phyloP scores from a whole-genome alignment of 2,329 filamentous ascomycete genomes.

The Venturia carpophila region DNA sequence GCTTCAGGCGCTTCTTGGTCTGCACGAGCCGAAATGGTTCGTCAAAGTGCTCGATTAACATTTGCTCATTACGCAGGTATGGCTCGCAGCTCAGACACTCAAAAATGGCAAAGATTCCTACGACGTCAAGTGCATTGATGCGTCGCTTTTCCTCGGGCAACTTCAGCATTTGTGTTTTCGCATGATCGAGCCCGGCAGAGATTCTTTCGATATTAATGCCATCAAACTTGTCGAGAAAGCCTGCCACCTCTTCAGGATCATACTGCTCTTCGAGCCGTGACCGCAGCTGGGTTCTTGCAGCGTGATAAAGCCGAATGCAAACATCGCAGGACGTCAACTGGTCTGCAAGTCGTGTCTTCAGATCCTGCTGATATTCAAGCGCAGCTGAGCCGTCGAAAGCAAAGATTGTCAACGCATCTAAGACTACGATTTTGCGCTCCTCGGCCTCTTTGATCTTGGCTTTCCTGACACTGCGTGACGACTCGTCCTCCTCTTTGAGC shows the following conservation, averaged over 20 bases:
- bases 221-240: slow-evolving; percentile 40
- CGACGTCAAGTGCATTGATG: slow-evolving; percentile 25
- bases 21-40: slow-evolving; percentile 75
- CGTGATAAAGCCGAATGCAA: slow-evolving; percentile 43
- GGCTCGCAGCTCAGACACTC: slow-evolving; percentile 80
- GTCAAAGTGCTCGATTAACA: slow-evolving; percentile 59
- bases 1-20: slow-evolving; percentile 67
- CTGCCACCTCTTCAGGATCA: slow-evolving; percentile 37
- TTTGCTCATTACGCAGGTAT: slow-evolving; percentile 54
- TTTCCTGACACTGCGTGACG: slow-evolving; percentile 25
- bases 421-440: slow-evolving; percentile 33
- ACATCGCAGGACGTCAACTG: slow-evolving; percentile 42
- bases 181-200: slow-evolving; percentile 34
- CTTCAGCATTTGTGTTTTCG: slow-evolving; percentile 33
- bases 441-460: slow-evolving; percentile 33
- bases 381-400: slow-evolving; percentile 43
- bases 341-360: slow-evolving; percentile 33
- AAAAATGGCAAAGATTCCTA: slow-evolving; percentile 72
- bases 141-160: slow-evolving; percentile 36
- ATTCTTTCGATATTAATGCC: slow-evolving; percentile 40
- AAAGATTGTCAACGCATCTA: slow-evolving; percentile 39
- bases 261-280: slow-evolving; percentile 36
- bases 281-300: slow-evolving; percentile 35
- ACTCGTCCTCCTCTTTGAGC: slow-evolving; percentile 26
- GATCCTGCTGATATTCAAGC: slow-evolving; percentile 34